Evolutionary conservation across 257 asterid genomes (phyloP).

Genomic region (Solanum peruvianum): DNA sequence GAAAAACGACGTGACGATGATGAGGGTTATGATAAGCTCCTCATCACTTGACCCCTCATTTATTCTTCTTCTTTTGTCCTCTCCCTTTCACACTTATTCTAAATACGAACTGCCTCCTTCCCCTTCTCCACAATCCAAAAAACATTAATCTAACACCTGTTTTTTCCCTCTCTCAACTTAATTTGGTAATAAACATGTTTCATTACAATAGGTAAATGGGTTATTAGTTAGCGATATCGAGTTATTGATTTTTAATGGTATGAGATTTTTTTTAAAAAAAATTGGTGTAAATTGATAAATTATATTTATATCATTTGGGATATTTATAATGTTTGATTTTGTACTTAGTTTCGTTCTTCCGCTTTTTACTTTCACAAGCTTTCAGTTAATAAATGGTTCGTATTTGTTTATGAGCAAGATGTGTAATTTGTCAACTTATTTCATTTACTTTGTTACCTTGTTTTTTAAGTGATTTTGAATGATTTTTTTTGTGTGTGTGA

Average conservation of each 20-base stretch:
- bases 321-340: too few species aligned
- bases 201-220: not conserved
- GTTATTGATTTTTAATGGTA: too few species aligned
- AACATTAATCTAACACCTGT: not conserved
- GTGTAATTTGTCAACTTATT: not conserved
- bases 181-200: not conserved
- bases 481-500: not conserved
- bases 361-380: too few species aligned
- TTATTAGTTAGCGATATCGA: too few species aligned
- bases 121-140: not conserved
- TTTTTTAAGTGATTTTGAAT: not conserved
- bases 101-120: conserved; percentile 75
- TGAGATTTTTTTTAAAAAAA: too few species aligned
- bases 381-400: too few species aligned
- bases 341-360: not conserved
- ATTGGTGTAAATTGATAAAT: not conserved
- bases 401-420: not conserved
- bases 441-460: too few species aligned
- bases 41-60: conserved; percentile 65
- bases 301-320: too few species aligned
- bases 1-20: conserved; percentile 91
- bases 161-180: not conserved
- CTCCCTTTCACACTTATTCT: conserved; percentile 92
- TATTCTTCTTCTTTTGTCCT: conserved; percentile 51
- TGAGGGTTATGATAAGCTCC: conserved; percentile 89